These are phyloP conservation scores for Neurospora discreta DNA, from an alignment of 495 filamentous ascomycete genomes.

Conservation along the genomic window DNA sequence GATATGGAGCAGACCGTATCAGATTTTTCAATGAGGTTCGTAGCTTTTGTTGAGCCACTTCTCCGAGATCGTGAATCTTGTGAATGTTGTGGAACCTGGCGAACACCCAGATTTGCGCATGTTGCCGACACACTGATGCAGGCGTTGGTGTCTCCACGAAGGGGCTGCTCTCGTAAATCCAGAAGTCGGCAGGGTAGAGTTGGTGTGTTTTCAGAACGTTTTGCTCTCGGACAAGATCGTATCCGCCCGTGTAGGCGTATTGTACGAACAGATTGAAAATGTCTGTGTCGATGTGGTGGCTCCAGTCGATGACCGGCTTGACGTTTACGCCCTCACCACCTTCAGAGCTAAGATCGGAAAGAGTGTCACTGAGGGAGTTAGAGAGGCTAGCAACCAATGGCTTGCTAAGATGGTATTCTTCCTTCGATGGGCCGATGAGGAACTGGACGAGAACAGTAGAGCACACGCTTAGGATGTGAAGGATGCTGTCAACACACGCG, in stretches of 20 bases:
- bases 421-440: neutral
- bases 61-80: too few relatives aligned
- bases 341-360: too few relatives aligned
- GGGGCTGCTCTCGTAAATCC: neutral
- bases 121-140: neutral
- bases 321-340: too few relatives aligned
- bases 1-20: too few relatives aligned
- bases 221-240: too few relatives aligned
- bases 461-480: neutral
- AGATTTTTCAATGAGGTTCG: too few relatives aligned
- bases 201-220: too few relatives aligned
- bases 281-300: neutral
- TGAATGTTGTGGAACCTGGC: too few relatives aligned
- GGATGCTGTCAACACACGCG: neutral
- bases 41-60: too few relatives aligned
- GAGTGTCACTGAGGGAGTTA: neutral
- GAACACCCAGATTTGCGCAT: neutral
- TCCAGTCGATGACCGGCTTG: neutral
- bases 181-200: too few relatives aligned
- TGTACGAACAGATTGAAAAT: neutral
- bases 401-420: neutral
- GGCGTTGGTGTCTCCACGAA: neutral
- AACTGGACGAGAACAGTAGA: neutral
- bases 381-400: neutral
- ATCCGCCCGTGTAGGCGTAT: neutral